Evolutionary conservation across 306 rosid genomes (phyloP).

Genomic region (Malus domestica): ASM211411v1 NC_041790.1:6362001-6362500

Average conservation of each 20-base stretch:
- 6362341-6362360: not conserved
- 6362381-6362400: no score
- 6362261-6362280: not conserved
- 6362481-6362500: no score
- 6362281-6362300: not conserved
- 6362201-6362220: no score
- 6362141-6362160: not conserved
- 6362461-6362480: not conserved
- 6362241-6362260: not conserved
- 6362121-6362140: not conserved
- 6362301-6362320: slow-evolving; percentile 2
- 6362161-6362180: not conserved
- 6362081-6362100: not conserved
- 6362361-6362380: not conserved
- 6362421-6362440: not conserved
- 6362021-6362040: not conserved
- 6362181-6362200: not conserved
- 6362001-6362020: not conserved
- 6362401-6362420: no score
- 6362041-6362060: not conserved
- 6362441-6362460: not conserved
- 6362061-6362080: not conserved
- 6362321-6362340: not conserved
- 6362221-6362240: not conserved
- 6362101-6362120: no score